A percentile compares a stretch with the other conserved stretches of the same genome.
phyloP scores from a whole-genome alignment of 495 filamentous ascomycete genomes.

The Hypoxylon cercidicola region DNA sequence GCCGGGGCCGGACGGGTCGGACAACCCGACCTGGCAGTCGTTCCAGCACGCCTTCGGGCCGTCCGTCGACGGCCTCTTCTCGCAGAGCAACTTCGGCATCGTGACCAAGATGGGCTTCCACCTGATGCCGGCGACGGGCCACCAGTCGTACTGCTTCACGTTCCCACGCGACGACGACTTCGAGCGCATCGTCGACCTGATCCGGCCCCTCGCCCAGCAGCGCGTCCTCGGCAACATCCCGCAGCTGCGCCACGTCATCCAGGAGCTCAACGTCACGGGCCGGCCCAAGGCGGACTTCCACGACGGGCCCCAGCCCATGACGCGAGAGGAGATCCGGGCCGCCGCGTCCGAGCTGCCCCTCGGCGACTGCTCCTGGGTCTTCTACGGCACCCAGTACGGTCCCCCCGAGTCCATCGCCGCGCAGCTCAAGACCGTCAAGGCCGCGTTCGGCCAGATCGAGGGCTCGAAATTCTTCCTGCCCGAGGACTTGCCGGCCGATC shows the following conservation, averaged over 20 bases:
- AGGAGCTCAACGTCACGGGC: constrained; percentile 57
- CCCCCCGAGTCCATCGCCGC: constrained; percentile 54
- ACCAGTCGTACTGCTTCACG: constrained; percentile 64
- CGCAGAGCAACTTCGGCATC: constrained; percentile 67
- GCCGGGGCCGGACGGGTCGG: constrained; percentile 50
- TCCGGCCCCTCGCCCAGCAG: constrained; percentile 58
- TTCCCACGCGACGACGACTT: constrained; percentile 64
- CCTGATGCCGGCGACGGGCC: constrained; percentile 61
- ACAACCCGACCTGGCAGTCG: constrained; percentile 59
- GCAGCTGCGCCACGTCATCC: constrained; percentile 58
- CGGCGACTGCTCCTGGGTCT: constrained; percentile 60
- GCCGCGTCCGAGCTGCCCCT: constrained; percentile 50
- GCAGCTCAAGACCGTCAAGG: constrained; percentile 58
- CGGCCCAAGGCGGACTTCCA: constrained; percentile 48
- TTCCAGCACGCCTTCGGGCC: constrained; percentile 68
- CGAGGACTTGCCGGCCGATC: constrained; percentile 43
- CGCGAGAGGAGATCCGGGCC: constrained; percentile 47
- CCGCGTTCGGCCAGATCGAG: constrained; percentile 55
- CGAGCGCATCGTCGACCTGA: constrained; percentile 60
- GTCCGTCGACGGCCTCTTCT: constrained; percentile 66
- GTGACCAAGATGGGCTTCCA: constrained; percentile 68
- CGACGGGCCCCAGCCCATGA: constrained; percentile 42
- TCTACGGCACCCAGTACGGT: constrained; percentile 66
- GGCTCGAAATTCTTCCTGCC: constrained; percentile 59
- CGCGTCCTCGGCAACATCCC: constrained; percentile 64